Conservation (phyloP, 2,329 filamentous ascomycete genomes). For the Ophiosphaerella narmari region DNA sequence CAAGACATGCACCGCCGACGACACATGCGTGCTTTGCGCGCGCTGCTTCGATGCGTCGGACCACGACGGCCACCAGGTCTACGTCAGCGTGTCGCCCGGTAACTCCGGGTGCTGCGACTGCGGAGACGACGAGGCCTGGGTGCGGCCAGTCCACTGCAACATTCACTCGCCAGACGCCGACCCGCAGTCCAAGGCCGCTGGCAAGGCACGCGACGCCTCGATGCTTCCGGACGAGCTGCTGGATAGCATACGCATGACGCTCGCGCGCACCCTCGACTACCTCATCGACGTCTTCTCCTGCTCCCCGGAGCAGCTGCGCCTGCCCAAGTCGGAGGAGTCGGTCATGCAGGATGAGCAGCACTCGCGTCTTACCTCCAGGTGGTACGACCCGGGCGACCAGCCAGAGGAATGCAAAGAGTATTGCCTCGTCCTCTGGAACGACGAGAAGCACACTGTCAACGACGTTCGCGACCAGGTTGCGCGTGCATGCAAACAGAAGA, state of each 20-base stretch:
- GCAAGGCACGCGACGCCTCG: slow-evolving; percentile 60
- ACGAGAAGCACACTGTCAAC: slow-evolving; percentile 94
- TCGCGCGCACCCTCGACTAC: slow-evolving; percentile 86
- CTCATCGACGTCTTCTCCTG: slow-evolving; percentile 98
- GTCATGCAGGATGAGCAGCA: slow-evolving; percentile 80
- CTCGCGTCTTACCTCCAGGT: slow-evolving; percentile 76
- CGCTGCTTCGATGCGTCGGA: slow-evolving; percentile 95
- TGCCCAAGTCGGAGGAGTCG: slow-evolving; percentile 80
- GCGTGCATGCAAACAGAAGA: slow-evolving; percentile 78
- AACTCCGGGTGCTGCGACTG: slow-evolving; percentile 98
- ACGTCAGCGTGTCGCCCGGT: slow-evolving; percentile 83
- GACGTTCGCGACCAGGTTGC: slow-evolving; percentile 91
- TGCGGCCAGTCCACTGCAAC: slow-evolving; percentile 82
- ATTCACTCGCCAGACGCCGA: slow-evolving; percentile 73
- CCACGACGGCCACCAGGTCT: slow-evolving; percentile 89
- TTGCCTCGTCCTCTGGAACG: slow-evolving; percentile 91
- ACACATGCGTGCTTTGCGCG: slow-evolving; percentile 93
- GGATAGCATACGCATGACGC: slow-evolving; percentile 79
- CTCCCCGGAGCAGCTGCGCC: slow-evolving; percentile 89
- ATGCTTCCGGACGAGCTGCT: slow-evolving; percentile 74
- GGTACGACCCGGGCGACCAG: slow-evolving; percentile 67
- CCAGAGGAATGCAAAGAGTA: slow-evolving; percentile 72
- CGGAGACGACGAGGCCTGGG: slow-evolving; percentile 94
- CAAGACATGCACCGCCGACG: slow-evolving; percentile 90
- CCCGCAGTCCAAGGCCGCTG: slow-evolving; percentile 50